Evolutionary conservation across 345 rosid species (phyloP).

Genomic region (Gossypium rotundifolium): DNA sequence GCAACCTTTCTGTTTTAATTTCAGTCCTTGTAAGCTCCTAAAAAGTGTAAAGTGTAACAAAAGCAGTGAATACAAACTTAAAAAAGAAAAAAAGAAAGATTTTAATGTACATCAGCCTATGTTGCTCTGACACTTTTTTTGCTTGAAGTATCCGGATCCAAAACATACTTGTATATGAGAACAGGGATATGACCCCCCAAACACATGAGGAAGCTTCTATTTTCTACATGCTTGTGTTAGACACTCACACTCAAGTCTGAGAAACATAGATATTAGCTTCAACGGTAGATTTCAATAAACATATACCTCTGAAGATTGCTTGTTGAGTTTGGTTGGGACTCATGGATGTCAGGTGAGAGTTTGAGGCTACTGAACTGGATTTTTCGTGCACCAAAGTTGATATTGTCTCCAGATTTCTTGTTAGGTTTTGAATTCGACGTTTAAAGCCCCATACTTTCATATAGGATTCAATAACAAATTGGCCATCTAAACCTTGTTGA

Average conservation of each 20-base stretch:
- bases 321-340: conserved; percentile 21
- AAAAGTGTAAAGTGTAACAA: no score
- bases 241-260: no score
- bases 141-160: no score
- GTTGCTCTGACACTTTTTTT: no score
- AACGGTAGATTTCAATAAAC: neutral
- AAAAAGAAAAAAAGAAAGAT: no score
- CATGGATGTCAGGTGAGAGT: conserved; percentile 24
- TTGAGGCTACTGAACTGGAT: conserved; percentile 22
- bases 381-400: conserved; percentile 14
- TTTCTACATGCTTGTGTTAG: no score
- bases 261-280: neutral
- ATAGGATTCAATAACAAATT: conserved; percentile 64
- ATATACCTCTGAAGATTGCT: conserved; percentile 55
- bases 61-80: no score
- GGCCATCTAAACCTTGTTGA: conserved; percentile 42
- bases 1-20: no score
- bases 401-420: conserved; percentile 64
- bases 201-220: neutral
- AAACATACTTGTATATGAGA: neutral
- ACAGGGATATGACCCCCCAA: neutral
- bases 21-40: no score
- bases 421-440: conserved; percentile 59
- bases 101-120: no score
- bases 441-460: conserved; percentile 60